Conservation (phyloP, 1,139 yeast species). For the Kodamaea sp. region DNA sequence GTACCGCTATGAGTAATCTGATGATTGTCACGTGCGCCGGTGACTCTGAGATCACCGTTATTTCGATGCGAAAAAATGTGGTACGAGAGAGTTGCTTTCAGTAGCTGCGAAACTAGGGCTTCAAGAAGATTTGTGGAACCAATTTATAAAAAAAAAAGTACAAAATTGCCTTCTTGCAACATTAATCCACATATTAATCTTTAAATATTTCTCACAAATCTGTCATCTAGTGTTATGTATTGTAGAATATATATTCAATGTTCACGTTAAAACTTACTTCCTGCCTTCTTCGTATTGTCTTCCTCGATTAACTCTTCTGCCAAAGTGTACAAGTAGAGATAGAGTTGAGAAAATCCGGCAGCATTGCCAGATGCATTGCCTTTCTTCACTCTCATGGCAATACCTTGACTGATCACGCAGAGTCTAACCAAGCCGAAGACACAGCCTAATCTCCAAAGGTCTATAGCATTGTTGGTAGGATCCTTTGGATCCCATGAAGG, state of each 20-base stretch:
- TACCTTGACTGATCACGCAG: conserved; percentile 66
- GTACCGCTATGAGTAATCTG: conserved; percentile 12
- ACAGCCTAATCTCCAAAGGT: conserved; percentile 55
- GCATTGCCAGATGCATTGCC: conserved; percentile 67
- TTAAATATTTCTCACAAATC: no score
- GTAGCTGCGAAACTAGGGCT: no score
- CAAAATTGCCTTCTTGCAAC: no score
- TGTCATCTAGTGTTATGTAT: no score
- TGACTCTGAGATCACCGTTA: no score
- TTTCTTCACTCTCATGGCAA: conserved; percentile 58
- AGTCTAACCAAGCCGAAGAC: conserved; percentile 62
- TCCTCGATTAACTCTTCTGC: conserved; percentile 22
- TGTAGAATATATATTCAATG: no score
- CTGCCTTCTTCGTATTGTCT: conserved; percentile 3
- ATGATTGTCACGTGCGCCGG: conserved; percentile 1
- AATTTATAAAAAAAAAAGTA: no score
- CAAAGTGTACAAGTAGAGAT: conserved; percentile 45
- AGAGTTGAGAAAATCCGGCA: conserved; percentile 41
- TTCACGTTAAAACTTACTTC: conserved; percentile 10
- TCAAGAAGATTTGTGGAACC: no score
- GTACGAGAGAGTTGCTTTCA: no score
- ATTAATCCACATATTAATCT: no score
- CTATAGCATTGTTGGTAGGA: conserved; percentile 39
- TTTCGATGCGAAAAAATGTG: no score
- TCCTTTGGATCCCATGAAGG: conserved; percentile 37